Conservation (phyloP, 2,329 filamentous ascomycete species). For the Sclerotiophoma versabilis region DNA sequence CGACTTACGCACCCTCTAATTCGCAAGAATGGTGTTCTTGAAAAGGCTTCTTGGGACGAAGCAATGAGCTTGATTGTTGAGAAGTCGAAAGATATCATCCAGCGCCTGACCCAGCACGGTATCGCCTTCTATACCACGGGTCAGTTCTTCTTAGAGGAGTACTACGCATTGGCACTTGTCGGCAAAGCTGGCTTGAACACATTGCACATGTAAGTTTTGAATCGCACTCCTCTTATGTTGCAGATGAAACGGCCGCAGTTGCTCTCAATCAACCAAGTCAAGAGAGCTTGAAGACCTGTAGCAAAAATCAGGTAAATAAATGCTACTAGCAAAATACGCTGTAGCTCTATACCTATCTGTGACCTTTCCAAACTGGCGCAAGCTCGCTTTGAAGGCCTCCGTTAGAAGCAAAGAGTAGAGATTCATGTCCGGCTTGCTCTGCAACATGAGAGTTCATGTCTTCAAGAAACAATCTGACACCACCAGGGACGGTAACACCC, state of each 20-base stretch:
- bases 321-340: too few species aligned
- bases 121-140: slow-evolving; percentile 15
- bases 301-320: too few species aligned
- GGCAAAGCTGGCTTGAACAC: slow-evolving; percentile 16
- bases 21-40: slow-evolving; percentile 13
- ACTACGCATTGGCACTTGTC: slow-evolving; percentile 14
- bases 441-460: too few species aligned
- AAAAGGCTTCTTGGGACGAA: slow-evolving; percentile 16
- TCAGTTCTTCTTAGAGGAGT: slow-evolving; percentile 15
- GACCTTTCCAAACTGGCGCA: too few species aligned
- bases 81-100: slow-evolving; percentile 12
- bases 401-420: too few species aligned
- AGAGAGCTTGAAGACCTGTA: too few species aligned
- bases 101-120: slow-evolving; percentile 11
- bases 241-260: too few species aligned
- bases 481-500: slow-evolving; percentile 10
- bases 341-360: too few species aligned
- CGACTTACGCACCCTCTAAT: slow-evolving; percentile 13
- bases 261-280: too few species aligned
- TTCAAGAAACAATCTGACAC: neutral
- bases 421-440: too few species aligned
- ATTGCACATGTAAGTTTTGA: slow-evolving; percentile 9
- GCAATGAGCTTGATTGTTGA: slow-evolving; percentile 17
- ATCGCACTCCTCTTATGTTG: too few species aligned
- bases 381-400: too few species aligned